phyloP scores from a whole-genome alignment of 2,329 filamentous ascomycete genomes.

The Dothistroma septosporum region DNA sequence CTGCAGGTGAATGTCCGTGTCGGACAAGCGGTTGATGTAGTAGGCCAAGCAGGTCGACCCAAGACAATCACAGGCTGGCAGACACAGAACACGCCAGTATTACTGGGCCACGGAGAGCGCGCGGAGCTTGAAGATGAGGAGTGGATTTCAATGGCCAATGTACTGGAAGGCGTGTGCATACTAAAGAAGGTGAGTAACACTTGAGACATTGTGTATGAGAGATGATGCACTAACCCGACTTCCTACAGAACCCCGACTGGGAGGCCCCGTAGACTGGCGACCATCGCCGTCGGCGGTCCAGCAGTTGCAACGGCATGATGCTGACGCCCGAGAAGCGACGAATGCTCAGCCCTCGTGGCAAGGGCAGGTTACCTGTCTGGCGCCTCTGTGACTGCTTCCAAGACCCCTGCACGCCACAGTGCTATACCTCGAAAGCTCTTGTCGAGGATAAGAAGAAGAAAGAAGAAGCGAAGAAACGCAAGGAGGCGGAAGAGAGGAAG shows the following conservation, averaged over 20 bases:
- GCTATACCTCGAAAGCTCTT: neutral
- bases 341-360: neutral
- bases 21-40: slow-evolving; percentile 95
- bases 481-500: neutral
- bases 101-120: slow-evolving; percentile 89
- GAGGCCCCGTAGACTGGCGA: slow-evolving; percentile 22
- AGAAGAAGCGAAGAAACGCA: neutral
- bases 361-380: neutral
- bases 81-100: slow-evolving; percentile 96
- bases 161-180: slow-evolving; percentile 90
- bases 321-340: neutral
- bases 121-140: slow-evolving; percentile 97
- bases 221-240: neutral
- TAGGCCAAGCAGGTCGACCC: slow-evolving; percentile 91
- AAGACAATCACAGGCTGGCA: slow-evolving; percentile 99
- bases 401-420: neutral
- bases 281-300: neutral
- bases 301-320: neutral
- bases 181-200: slow-evolving; percentile 75
- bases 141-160: slow-evolving; percentile 87
- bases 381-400: neutral
- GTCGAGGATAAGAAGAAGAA: neutral
- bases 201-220: neutral
- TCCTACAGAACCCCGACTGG: slow-evolving; percentile 32
- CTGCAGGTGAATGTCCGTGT: slow-evolving; percentile 94